Base-by-base conservation (phyloP, 1,284 basidiomycete species). In the Grifola frondosa region DNA sequence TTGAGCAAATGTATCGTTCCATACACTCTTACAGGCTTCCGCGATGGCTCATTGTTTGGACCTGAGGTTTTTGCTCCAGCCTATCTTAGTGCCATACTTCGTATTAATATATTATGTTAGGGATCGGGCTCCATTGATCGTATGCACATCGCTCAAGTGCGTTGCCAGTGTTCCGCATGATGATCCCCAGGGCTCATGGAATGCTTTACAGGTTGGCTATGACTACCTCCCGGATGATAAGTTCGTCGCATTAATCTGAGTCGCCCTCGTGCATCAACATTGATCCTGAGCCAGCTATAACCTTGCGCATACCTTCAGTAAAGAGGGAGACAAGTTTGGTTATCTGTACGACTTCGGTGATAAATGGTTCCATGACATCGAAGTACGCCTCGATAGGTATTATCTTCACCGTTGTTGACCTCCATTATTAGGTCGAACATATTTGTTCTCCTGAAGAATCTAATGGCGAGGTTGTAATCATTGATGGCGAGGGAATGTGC, bases 271-370 rank as follows among this genome's bases (percentile, higher is more conserved):
- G n/a, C n/a, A n/a, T n/a, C n/a, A n/a, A n/a, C n/a, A n/a, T n/a
- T n/a, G n/a, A n/a, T n/a, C n/a, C n/a, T n/a, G 33, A 12, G 33
- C 9, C 36, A 37, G 36, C 13, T 62, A 53, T 32, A 56, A 52
- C 36, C 44, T 61, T n/a, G 55, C 61, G 8, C 53, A 59, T 38
- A 30, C 58, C n/a, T 59, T 59, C 23, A 42, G 44, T 4, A 53
- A 58, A 32, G 57, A 60, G 41, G 60, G 58, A 13, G 51, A 62
- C 39, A 30, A 52, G 25, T 46, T 64, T 33, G 61, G 58, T 3
- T 62, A 62, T 35, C 46, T 62, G 28, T 62, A 62, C 35, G 62
- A 62, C 42, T 61, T 60, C 44, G 62, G 61, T 5, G 61, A 64
- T 35, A 58, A 55, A 35, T 63, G 57, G 53, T 50, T 39, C 33